Evolutionary conservation across 805 yeast genomes (phyloP).

Genomic region (Schizosaccharomyces pombe): DNA sequence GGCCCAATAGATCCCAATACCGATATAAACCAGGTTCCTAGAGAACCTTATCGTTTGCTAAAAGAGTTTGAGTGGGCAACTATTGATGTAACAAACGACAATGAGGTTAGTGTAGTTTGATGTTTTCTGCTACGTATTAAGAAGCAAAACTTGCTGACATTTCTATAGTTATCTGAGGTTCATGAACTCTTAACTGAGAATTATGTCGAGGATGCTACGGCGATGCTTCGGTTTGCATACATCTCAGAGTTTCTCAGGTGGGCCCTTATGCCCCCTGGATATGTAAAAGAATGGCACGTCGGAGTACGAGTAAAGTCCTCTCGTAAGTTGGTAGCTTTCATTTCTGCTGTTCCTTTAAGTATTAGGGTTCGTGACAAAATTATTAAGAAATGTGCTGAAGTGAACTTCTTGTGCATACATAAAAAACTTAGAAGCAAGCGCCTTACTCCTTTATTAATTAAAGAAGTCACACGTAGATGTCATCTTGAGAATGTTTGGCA

Average conservation of each 20-base stretch:
- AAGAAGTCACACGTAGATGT: constrained; percentile 82
- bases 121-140: not conserved
- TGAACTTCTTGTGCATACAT: constrained; percentile 84
- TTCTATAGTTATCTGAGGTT: constrained; percentile 35
- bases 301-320: constrained; percentile 72
- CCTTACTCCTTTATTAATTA: constrained; percentile 78
- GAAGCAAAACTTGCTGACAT: no score
- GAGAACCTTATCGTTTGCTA: constrained; percentile 44
- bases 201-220: constrained; percentile 86
- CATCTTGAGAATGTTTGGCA: constrained; percentile 76
- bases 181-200: constrained; percentile 62
- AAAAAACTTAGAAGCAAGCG: constrained; percentile 84
- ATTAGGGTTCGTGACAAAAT: constrained; percentile 37
- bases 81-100: constrained; percentile 33
- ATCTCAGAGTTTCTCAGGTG: constrained; percentile 62
- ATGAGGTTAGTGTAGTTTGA: constrained; percentile 16
- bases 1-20: constrained; percentile 60
- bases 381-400: constrained; percentile 42
- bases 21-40: constrained; percentile 49
- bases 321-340: constrained; percentile 69
- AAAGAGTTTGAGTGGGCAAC: constrained; percentile 76
- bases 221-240: constrained; percentile 77
- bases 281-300: constrained; percentile 68
- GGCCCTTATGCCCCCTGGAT: constrained; percentile 90
- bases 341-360: constrained; percentile 66